Evolutionary conservation across 352 stramenopile species (phyloP), one percentile per base, ranked within the genome.

Genomic region (Elongisporangium prolatum): DNA sequence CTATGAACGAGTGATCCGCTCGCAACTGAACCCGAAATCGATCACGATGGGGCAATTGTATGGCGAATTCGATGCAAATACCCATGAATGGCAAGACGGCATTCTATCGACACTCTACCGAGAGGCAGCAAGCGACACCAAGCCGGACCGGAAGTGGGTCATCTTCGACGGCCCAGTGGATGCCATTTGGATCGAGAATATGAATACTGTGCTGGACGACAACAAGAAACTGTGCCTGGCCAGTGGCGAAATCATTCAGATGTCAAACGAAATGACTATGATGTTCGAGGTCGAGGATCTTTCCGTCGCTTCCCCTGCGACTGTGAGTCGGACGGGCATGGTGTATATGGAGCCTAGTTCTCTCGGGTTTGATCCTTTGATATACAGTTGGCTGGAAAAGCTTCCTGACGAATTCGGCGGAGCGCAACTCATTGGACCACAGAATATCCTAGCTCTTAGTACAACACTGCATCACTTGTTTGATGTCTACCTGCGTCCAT

Each of bases 231-330:
- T 98, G 0, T 98, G 91, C 56, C 68, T 98, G 3, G 97, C 96
- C 52, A 97, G 80, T 56, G 95, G 95, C 4, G 93, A 98, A 71
- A 97, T 97, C 68, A 74, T 98, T 47, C 93, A 97, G 60, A 98
- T 98, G 93, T 96, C 86, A 3, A 82, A 91, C 47, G 77, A 97
- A 44, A 98, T 98, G 95, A 97, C 91, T 7, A 98, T 98, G 94
- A 98, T 98, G 91, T 98, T 98, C 56, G 95, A 98, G 67, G 89
- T 97, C n/a, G 92, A 98, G 64, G 95, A 98, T 57, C 71, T 98
- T 1, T 93, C 81, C 0, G 92, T 98, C 1, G 95, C 95, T 17
- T 98, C 93, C 3, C 95, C 95, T 0, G 95, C 95, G 34, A 98
- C 95, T 3, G 95, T 98, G 10, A 97, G 86, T 50, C 91, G 95